These are phyloP conservation scores for Leishmania tarentolae DNA, from an alignment of 208 protist genomes.

Conservation along the genomic window DNA sequence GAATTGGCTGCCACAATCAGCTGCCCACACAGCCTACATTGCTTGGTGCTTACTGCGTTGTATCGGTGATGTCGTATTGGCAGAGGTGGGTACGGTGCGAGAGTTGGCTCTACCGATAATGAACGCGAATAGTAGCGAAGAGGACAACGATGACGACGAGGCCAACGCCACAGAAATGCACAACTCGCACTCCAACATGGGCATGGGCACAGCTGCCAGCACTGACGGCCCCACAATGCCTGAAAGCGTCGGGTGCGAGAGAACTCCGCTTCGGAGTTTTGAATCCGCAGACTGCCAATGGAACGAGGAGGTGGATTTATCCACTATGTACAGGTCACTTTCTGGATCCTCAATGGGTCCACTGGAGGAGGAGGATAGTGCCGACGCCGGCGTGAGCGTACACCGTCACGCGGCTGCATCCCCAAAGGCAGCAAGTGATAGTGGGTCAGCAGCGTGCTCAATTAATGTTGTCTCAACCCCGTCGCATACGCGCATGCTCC, in stretches of 20 bases:
- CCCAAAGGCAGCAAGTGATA: not conserved
- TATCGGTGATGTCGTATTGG: constrained; percentile 26
- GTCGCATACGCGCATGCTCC: not conserved
- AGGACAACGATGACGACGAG: not conserved
- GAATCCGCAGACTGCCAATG: not conserved
- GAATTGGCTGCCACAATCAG: constrained; percentile 28
- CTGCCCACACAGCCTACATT: constrained; percentile 3
- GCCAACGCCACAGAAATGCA: not conserved
- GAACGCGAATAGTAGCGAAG: not conserved
- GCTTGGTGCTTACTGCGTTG: constrained; percentile 29
- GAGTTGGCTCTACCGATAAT: constrained; percentile 2
- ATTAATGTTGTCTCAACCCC: not conserved
- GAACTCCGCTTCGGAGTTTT: too few relatives aligned
- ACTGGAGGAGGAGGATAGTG: not conserved
- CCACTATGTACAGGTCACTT: constrained; percentile 5
- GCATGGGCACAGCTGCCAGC: not conserved
- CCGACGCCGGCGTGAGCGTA: not conserved
- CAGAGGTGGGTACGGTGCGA: constrained; percentile 18
- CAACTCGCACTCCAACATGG: not conserved
- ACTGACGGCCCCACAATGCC: not conserved
- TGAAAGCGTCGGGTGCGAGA: not conserved
- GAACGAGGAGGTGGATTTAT: not conserved
- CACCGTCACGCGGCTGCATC: not conserved
- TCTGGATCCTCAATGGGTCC: constrained; percentile 30
- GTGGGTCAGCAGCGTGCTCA: not conserved